Conservation (phyloP, 2,329 filamentous ascomycete genomes). For the Byssoonygena ceratinophila region DNA sequence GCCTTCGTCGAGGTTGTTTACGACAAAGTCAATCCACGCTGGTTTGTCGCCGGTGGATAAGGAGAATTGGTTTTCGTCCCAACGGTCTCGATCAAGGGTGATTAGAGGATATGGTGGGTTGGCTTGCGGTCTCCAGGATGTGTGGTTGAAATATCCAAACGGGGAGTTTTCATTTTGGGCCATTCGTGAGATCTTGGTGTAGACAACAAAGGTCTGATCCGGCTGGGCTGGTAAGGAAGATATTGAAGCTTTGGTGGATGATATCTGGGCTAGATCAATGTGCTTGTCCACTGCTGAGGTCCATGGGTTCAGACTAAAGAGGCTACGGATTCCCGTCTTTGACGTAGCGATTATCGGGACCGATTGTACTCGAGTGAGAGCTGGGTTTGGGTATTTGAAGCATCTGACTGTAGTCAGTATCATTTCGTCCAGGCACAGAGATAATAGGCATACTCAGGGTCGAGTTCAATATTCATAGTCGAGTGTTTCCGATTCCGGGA, state of each 20-base stretch:
- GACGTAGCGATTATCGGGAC: constrained; percentile 24
- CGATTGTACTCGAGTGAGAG: constrained; percentile 31
- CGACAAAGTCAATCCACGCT: constrained; percentile 39
- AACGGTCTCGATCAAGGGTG: constrained; percentile 27
- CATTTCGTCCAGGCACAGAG: background rate
- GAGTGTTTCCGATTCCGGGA: constrained; percentile 14
- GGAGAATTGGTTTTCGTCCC: constrained; percentile 37
- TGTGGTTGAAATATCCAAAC: constrained; percentile 41
- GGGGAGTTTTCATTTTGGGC: constrained; percentile 36
- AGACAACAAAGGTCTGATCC: constrained; percentile 37
- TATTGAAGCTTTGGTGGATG: constrained; percentile 23
- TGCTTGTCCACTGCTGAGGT: constrained; percentile 1
- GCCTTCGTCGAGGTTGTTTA: constrained; percentile 44
- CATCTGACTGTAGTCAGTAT: constrained; percentile 21
- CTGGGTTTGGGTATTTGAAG: constrained; percentile 39
- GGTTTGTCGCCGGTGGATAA: constrained; percentile 24
- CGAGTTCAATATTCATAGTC: constrained; percentile 26
- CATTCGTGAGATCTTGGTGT: constrained; percentile 39
- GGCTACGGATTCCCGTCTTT: background rate
- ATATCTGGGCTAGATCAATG: constrained; percentile 23
- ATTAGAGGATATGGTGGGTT: constrained; percentile 28
- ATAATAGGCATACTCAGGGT: constrained; percentile 28
- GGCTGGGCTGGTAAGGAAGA: constrained; percentile 23
- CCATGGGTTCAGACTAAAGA: constrained; percentile 6
- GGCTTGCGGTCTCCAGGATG: constrained; percentile 35